Evolutionary conservation across 176 grass and related monocot species (phyloP), one percentile per base, ranked within the genome.

Genomic region (Aegilops umbellulata): DNA sequence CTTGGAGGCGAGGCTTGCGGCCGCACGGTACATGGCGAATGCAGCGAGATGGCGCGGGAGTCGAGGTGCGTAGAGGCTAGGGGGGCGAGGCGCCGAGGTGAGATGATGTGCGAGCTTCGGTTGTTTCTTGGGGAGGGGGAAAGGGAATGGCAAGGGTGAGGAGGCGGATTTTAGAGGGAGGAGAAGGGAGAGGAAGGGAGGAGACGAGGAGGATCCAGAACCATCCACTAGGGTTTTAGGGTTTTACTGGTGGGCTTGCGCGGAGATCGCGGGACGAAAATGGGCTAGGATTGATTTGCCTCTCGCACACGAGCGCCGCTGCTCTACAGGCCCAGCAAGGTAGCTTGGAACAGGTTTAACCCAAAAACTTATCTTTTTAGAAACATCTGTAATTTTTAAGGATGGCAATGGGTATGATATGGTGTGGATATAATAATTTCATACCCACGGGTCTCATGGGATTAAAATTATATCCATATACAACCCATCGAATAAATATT

Each of bases 211-310:
- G 94, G 72, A 80, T 97, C 94, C 94, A 90, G 94, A 97, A 91
- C 65, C 65, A 57, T 94, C 89, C 77, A 47, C 88, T 84, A 92
- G 90, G 92, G 92, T 92, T 90, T 88, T 88, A 91, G 89, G 94
- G 88, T 95, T 95, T 95, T 94, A 30, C 72, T 44, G 2, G 8
- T 75, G 42, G 60, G 44, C 34, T 49, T 62, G 47, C 60, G 57
- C 10, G 3, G 30, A 44, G 46, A 58, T 22, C 55, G 20, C 55
- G 55, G 55, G 55, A 58, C 55, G 2, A 58, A 58, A 22, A 22
- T 58, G 55, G 55, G 55, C 53, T 22, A 19, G 19, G 6, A 57
- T 57, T 57, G 49, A 53, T 53, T 17, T 53, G 49, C 15, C 49
- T 53, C 53, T 47, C 46, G 11, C 46, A 49, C 13, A 16, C 47